These are phyloP conservation scores for Monoraphidium neglectum DNA, from an alignment of 139 green algal species.

Conservation along the genomic window DNA sequence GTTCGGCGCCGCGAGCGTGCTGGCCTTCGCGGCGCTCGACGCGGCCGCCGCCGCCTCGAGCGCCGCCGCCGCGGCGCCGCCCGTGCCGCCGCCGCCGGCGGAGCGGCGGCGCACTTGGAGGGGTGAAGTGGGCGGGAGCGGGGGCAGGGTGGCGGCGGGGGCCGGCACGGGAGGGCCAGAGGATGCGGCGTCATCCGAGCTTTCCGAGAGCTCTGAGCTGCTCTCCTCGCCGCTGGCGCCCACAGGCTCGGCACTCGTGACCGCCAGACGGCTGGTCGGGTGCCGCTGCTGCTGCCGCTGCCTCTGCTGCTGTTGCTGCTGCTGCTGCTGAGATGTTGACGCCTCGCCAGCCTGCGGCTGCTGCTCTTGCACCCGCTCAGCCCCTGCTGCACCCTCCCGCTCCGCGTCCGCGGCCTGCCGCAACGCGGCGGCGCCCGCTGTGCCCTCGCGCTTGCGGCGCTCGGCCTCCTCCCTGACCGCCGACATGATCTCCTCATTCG, in stretches of 20 bases:
- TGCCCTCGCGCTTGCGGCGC: background rate
- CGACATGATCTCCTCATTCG: constrained; percentile 25
- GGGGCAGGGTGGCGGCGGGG: background rate
- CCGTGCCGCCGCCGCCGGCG: too few relatives aligned
- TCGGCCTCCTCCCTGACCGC: constrained; percentile 39
- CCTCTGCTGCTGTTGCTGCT: constrained; percentile 23
- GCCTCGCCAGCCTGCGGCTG: constrained; percentile 13
- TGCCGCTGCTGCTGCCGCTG: constrained; percentile 3
- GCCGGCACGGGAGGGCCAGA: background rate
- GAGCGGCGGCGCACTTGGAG: background rate
- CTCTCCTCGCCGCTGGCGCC: background rate
- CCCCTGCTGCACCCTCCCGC: constrained; percentile 15
- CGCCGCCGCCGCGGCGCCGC: background rate
- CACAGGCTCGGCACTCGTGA: background rate
- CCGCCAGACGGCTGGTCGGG: too few relatives aligned
- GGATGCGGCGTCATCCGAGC: background rate
- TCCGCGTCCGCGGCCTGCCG: constrained; percentile 1
- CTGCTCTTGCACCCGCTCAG: background rate
- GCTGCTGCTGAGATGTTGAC: background rate
- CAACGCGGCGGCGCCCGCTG: constrained; percentile 8
- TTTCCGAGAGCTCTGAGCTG: too few relatives aligned
- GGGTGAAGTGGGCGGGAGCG: background rate
- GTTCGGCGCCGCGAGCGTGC: background rate
- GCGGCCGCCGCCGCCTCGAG: background rate
- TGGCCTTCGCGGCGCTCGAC: background rate